phyloP scores from a whole-genome alignment of 1,284 basidiomycete genomes.

The Sanguinoderma infundibulare region DNA sequence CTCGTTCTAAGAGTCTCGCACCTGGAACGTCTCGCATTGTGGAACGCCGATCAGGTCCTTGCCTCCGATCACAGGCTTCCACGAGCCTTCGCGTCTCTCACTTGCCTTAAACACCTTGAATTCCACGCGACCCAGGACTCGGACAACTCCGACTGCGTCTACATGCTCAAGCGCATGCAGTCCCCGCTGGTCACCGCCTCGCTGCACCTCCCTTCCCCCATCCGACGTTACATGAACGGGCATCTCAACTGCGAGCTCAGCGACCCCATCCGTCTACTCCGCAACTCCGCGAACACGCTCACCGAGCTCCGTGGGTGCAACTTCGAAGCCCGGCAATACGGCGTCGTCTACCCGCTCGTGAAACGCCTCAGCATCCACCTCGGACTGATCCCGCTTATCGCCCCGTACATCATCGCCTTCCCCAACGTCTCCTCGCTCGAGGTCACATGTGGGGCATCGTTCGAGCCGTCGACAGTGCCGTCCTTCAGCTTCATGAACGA shows the following conservation, averaged over 20 bases:
- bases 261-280: slow-evolving; percentile 8
- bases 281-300: slow-evolving; percentile 6
- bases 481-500: slow-evolving; percentile 8
- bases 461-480: slow-evolving; percentile 6
- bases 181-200: slow-evolving; percentile 5
- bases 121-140: slow-evolving; percentile 4
- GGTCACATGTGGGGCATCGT: not conserved
- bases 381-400: slow-evolving; percentile 1
- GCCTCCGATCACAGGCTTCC: slow-evolving; percentile 11
- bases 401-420: slow-evolving; percentile 10
- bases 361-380: slow-evolving; percentile 6
- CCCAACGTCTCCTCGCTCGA: slow-evolving; percentile 10
- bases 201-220: slow-evolving; percentile 2
- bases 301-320: slow-evolving; percentile 5
- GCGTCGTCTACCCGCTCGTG: slow-evolving; percentile 2
- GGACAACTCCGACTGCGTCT: slow-evolving; percentile 6
- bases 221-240: slow-evolving; percentile 5
- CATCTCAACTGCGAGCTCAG: slow-evolving; percentile 2
- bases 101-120: slow-evolving; percentile 13
- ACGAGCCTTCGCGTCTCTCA: slow-evolving; percentile 7
- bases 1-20: slow-evolving; percentile 1
- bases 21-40: slow-evolving; percentile 2
- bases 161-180: slow-evolving; percentile 9
- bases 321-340: slow-evolving; percentile 2
- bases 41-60: slow-evolving; percentile 7